These are phyloP conservation scores for Podaxis pistillaris DNA, from an alignment of 768 basidiomycete species.

Conservation along the genomic window DNA sequence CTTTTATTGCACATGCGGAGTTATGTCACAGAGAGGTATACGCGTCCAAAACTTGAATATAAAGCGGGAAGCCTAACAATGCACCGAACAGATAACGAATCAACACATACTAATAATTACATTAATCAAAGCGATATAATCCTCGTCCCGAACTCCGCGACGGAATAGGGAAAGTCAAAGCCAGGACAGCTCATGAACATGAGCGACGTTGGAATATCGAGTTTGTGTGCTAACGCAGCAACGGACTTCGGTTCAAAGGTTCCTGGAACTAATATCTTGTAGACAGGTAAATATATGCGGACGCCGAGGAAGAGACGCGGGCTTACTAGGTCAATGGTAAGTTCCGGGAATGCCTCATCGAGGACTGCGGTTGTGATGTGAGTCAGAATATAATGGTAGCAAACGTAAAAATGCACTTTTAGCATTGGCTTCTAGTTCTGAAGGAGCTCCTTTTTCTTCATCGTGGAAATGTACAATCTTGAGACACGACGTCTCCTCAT, in stretches of 20 bases:
- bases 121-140: constrained; percentile 33
- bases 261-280: constrained; percentile 45
- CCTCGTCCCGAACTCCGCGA: constrained; percentile 53
- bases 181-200: constrained; percentile 69
- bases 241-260: constrained; percentile 45
- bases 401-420: constrained; percentile 42
- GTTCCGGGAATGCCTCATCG: constrained; percentile 64
- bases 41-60: neutral
- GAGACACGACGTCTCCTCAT: constrained; percentile 68
- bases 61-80: neutral
- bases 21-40: no score
- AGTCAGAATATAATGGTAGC: neutral
- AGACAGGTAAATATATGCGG: neutral
- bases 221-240: constrained; percentile 45
- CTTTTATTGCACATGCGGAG: no score
- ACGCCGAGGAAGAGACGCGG: neutral
- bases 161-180: constrained; percentile 33
- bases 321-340: constrained; percentile 59
- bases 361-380: constrained; percentile 34
- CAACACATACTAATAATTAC: neutral
- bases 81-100: neutral
- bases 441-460: constrained; percentile 51
- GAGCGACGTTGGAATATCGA: constrained; percentile 49
- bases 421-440: constrained; percentile 71
- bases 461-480: constrained; percentile 70